Percentiles rank a stretch among this genome's conserved stretches.
phyloP scores from a whole-genome alignment of 31 red algal genomes.

The Porphyra umbilicalis region DNA sequence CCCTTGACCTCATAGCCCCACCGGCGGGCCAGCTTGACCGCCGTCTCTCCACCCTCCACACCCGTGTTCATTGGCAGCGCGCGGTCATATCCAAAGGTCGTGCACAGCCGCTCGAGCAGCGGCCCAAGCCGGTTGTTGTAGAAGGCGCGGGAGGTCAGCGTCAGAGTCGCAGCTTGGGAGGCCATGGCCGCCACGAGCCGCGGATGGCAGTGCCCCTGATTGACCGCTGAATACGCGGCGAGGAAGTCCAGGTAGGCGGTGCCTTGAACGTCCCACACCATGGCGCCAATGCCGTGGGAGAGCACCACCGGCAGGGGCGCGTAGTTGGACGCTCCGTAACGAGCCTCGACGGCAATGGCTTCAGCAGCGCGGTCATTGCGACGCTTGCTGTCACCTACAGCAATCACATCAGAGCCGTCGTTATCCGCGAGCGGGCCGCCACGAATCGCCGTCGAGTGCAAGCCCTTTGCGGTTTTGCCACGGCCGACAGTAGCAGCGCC shows the following conservation, averaged over 20 bases:
- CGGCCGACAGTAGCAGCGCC: no score
- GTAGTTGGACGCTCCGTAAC: conserved; percentile 89
- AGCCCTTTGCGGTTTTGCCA: no score
- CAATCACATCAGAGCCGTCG: no score
- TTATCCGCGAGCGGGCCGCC: no score
- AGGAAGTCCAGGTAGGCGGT: conserved; percentile 84
- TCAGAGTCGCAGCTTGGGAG: conserved; percentile 71
- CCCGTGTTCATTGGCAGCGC: conserved; percentile 96
- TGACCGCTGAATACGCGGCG: conserved; percentile 92
- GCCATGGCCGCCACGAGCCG: conserved; percentile 69
- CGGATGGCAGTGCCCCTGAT: conserved; percentile 99
- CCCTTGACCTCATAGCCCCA: conserved; percentile 97
- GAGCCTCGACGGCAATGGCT: conserved; percentile 51
- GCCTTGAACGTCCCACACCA: conserved; percentile 90
- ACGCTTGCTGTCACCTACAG: no score
- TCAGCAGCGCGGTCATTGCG: background rate
- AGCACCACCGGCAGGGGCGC: conserved; percentile 94
- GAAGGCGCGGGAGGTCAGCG: conserved; percentile 96
- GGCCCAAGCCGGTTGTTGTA: conserved; percentile 81
- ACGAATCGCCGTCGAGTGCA: no score
- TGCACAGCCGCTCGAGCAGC: conserved; percentile 54
- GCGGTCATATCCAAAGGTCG: conserved; percentile 76
- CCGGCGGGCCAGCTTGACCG: conserved; percentile 84
- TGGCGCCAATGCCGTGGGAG: conserved; percentile 57
- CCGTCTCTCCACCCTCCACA: conserved; percentile 93